Evolutionary conservation across 2,329 filamentous ascomycete species (phyloP), one percentile per base, ranked within the genome.

Genomic region (Stagonosporopsis rhizophila): DNA sequence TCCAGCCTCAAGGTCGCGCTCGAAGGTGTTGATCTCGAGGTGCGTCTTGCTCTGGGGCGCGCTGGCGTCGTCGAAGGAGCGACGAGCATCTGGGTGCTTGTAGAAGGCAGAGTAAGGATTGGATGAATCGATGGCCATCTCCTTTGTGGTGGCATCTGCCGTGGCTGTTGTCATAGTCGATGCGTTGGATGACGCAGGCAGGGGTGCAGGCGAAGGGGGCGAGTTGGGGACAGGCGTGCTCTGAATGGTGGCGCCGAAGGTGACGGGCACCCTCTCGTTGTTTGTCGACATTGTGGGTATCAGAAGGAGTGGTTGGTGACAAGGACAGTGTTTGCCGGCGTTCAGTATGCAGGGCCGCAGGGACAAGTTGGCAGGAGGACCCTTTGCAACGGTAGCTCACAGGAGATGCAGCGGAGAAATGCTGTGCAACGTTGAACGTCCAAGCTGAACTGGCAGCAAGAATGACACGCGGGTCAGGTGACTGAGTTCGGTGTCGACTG

Each of bases 51-150:
- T 70, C 53, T 65, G 65, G 34, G 62, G 59, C 4, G 61, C 58
- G 53, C 54, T 65, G 39, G 23, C 42, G 32, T 57, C 59, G 55
- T 78, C 75, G 68, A 79, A 69, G n/a, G 78, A 79, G 54, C 77
- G 69, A 41, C 70, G 72, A 22, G 74, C 75, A 19, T 79, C 75
- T 23, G 78, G 78, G 68, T 81, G 79, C 56, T 75, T 74, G 75
- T 81, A 81, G 72, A 81, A 81, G 49, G 79, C 77, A 32, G 78
- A 79, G 72, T 79, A 77, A 23, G 78, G 77, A 52, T 77, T 76
- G 17, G 72, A 68, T 49, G 71, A 63, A 62, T 78, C 74, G 52
- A 71, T 61, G 40, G 62, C 65, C 41, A 64, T 60, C 23, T 71
- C 70, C 54, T 70, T 68, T 57, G 70, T 58, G 58, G 62, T 59